phyloP scores from a whole-genome alignment of 2,329 filamentous ascomycete species.

The Hysterium pulicare region DNA sequence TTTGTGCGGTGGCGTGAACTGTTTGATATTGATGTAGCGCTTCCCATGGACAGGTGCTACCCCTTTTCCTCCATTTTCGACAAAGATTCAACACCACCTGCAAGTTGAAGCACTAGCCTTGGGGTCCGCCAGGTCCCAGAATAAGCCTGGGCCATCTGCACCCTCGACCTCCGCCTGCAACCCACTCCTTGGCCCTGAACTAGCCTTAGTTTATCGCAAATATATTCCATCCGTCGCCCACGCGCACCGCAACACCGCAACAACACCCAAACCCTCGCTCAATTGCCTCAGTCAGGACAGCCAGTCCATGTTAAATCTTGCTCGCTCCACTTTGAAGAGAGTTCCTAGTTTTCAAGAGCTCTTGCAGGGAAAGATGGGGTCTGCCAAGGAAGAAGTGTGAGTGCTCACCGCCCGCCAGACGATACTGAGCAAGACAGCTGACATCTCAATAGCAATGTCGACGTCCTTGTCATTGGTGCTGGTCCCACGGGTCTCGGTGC shows the following conservation, averaged over 20 bases:
- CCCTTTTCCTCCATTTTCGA: not conserved
- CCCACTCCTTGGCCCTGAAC: constrained; percentile 18
- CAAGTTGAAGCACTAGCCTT: not conserved
- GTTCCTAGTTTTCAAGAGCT: constrained; percentile 42
- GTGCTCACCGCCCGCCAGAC: constrained; percentile 27
- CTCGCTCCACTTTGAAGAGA: constrained; percentile 38
- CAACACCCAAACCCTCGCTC: constrained; percentile 4
- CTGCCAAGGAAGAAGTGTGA: constrained; percentile 41
- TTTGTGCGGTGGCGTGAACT: too few species aligned
- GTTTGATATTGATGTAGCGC: too few species aligned
- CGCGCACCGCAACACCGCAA: constrained; percentile 12
- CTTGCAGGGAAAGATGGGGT: constrained; percentile 38
- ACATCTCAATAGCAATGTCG: constrained; percentile 67
- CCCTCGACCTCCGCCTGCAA: too few species aligned
- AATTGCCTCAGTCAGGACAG: constrained; percentile 11
- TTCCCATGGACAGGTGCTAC: too few species aligned
- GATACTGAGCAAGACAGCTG: constrained; percentile 12
- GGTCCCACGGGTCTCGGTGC: constrained; percentile 96
- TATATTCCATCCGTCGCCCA: constrained; percentile 19
- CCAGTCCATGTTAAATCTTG: constrained; percentile 37
- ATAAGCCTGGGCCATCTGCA: not conserved
- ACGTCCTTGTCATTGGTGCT: constrained; percentile 96
- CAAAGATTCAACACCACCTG: too few species aligned
- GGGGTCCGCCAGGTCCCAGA: too few species aligned
- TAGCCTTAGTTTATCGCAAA: constrained; percentile 17